Conservation (phyloP, 306 rosid genomes). For the Inga oerstediana region DNA sequence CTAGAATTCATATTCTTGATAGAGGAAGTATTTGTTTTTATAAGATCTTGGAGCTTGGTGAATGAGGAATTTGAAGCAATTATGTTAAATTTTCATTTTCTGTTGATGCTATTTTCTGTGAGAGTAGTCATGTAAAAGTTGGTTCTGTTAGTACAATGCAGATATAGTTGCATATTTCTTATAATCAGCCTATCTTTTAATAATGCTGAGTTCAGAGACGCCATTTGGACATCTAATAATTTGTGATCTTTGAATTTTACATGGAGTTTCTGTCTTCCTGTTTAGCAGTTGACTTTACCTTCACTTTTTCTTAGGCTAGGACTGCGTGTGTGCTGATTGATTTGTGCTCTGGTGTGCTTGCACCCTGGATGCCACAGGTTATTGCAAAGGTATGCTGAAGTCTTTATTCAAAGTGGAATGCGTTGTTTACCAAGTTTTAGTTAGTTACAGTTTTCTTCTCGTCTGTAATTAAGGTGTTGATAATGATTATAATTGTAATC, state of each 20-base stretch:
- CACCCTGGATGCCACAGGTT: constrained; percentile 89
- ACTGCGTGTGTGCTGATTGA: constrained; percentile 91
- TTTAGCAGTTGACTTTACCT: constrained; percentile 31
- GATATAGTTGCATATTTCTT: neutral
- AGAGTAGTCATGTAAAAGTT: neutral
- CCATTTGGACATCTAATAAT: constrained; percentile 10
- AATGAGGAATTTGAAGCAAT: neutral
- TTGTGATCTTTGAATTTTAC: neutral
- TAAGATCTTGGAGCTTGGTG: neutral
- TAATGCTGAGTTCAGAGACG: neutral
- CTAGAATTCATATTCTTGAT: neutral
- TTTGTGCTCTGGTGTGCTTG: constrained; percentile 73
- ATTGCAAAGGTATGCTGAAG: constrained; percentile 73
- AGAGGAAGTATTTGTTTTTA: neutral
- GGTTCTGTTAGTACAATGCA: neutral
- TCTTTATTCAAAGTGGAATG: neutral
- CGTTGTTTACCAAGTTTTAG: neutral
- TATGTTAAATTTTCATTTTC: neutral
- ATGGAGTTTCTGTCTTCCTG: constrained; percentile 20
- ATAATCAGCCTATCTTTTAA: neutral
- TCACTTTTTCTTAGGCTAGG: constrained; percentile 64
- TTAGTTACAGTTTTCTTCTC: neutral
- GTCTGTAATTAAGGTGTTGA: constrained; percentile 5
- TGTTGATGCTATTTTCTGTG: neutral
- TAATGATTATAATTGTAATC: constrained; percentile 5